Conservation (phyloP, 208 protist species). For the Vickermania spadyakhi region DNA sequence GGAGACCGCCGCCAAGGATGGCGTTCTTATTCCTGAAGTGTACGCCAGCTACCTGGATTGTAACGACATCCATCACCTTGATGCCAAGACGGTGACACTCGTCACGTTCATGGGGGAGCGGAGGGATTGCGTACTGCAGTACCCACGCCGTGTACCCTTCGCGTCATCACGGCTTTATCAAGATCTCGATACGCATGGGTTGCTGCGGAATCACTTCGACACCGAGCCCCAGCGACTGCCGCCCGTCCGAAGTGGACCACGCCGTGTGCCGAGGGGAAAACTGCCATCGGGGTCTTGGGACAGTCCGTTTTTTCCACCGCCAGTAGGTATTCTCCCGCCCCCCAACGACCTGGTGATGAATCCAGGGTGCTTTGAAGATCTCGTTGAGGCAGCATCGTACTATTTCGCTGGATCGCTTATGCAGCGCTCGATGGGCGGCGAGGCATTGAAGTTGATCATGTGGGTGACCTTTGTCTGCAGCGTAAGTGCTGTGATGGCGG, state of each 20-base stretch:
- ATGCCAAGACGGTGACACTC: slow-evolving; percentile 18
- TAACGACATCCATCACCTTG: slow-evolving; percentile 20
- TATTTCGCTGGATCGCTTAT: slow-evolving; percentile 18
- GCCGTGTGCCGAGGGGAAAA: slow-evolving; percentile 3
- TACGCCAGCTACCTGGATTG: slow-evolving; percentile 25
- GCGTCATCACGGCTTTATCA: not conserved
- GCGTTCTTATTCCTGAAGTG: slow-evolving; percentile 34
- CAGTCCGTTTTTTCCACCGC: slow-evolving; percentile 30
- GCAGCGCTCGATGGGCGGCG: not conserved
- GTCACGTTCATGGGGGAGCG: slow-evolving; percentile 21
- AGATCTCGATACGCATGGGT: not conserved
- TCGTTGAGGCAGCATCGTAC: slow-evolving; percentile 15
- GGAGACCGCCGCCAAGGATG: not conserved
- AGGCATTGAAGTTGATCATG: not conserved
- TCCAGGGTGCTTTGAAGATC: slow-evolving; percentile 38
- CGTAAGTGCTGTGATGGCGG: not conserved
- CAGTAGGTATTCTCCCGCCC: slow-evolving; percentile 22
- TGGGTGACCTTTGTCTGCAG: not conserved
- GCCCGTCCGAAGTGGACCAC: slow-evolving; percentile 2
- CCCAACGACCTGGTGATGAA: slow-evolving; percentile 36
- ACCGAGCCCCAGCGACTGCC: slow-evolving; percentile 1
- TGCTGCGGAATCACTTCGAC: not conserved
- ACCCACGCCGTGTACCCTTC: slow-evolving; percentile 12
- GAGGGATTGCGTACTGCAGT: slow-evolving; percentile 17
- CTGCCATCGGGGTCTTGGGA: slow-evolving; percentile 15